Evolutionary conservation across 192 early-diverging fungal genomes (phyloP), one percentile per base, ranked within the genome.

Genomic region (Entomortierella lignicola): DNA sequence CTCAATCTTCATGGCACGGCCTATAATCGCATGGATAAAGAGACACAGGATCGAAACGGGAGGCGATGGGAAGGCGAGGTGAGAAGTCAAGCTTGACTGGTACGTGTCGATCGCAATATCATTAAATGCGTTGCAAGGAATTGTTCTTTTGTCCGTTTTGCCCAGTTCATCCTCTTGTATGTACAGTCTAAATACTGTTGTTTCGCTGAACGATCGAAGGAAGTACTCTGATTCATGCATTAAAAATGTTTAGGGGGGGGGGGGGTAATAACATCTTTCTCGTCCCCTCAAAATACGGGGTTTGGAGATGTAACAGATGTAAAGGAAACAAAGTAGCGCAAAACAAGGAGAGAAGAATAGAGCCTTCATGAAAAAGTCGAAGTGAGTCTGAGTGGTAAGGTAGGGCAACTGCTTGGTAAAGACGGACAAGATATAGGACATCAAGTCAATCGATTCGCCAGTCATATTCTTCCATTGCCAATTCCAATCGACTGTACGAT

Each of bases 1-100:
- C 65, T 85, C 84, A 26, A 85, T 85, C 52, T 67, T 85, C 72
- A 85, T 83, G 51, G 77, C 62, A 17, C 69, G 67, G 26, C 81
- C 84, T 85, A 68, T 21, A 50, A 43, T 25, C 20, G n/a, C 17
- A 34, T 29, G 26, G 72, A 30, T 8, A 29, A 57, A 4, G 18
- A 26, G 31, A 32, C 31, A 30, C 55, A 30, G 30, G 31, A 57
- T 8, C 25, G 18, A 30, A 12, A 32, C 11, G 55, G 55, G 20
- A 54, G 55, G 31, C 31, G 30, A 34, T 30, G 29, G 31, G 55
- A n/a, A 15, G 55, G 55, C 27, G 18, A 32, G 55, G 55, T 57
- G 30, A 57, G 55, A 26, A 32, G 18, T 32, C 55, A 32, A 57
- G 55, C 55, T 57, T 57, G 55, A 17, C 6, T 29, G 55, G 26